These are phyloP conservation scores for Pleurozium schreberi DNA, from an alignment of 225 moss, liverwort and hornwort genomes.

Conservation along the genomic window DNA sequence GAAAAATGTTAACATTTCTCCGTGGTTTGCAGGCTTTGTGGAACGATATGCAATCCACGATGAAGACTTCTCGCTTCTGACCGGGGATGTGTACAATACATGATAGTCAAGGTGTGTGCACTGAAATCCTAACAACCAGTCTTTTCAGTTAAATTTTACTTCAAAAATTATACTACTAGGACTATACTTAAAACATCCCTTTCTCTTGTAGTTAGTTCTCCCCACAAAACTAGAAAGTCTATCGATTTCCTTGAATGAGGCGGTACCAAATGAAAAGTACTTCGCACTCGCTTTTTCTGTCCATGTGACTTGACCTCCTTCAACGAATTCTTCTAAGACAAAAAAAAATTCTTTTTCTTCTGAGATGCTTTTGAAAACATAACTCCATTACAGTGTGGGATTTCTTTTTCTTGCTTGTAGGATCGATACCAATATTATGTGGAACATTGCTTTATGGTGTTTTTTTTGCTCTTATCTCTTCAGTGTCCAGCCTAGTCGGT, in stretches of 20 bases:
- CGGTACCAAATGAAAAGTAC: not conserved
- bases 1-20: not conserved
- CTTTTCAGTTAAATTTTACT: too few species aligned
- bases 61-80: not conserved
- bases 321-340: not conserved
- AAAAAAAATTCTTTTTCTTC: not conserved
- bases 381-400: not conserved
- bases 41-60: not conserved
- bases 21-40: not conserved
- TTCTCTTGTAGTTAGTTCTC: too few species aligned
- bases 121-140: not conserved
- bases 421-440: too few species aligned
- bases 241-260: not conserved
- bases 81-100: not conserved
- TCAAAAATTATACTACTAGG: too few species aligned
- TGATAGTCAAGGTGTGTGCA: not conserved
- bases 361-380: not conserved
- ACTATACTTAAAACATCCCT: too few species aligned
- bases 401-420: too few species aligned
- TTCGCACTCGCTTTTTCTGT: not conserved
- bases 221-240: too few species aligned
- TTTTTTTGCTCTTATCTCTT: too few species aligned
- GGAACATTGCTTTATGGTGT: too few species aligned
- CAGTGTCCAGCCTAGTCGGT: too few species aligned
- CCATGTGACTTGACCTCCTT: not conserved